Percentiles rank a stretch among this genome's conserved stretches.
Conservation (phyloP, 257 asterid species). For the Nyctanthes arbortristis region DNA sequence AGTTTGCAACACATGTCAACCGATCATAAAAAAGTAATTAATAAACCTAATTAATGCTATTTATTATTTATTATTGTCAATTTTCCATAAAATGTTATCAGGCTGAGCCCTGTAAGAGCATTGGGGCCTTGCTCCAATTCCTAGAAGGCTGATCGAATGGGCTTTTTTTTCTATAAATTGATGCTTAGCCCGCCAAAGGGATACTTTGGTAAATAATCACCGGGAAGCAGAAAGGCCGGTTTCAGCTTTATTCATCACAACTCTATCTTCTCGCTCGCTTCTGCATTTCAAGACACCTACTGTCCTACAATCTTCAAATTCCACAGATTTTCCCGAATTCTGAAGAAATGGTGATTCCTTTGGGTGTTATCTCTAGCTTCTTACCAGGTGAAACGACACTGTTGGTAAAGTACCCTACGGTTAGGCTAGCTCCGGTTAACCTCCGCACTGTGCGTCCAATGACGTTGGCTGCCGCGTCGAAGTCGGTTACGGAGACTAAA, state of each 20-base stretch:
- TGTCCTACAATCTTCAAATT: not conserved
- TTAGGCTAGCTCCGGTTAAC: constrained; percentile 28
- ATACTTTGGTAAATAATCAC: not conserved
- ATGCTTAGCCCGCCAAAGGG: constrained; percentile 17
- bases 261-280: constrained; percentile 37
- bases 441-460: constrained; percentile 36
- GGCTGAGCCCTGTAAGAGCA: no score
- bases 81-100: no score
- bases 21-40: no score
- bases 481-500: constrained; percentile 65
- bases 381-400: constrained; percentile 38
- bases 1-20: no score
- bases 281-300: constrained; percentile 11
- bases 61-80: no score
- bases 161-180: no score
- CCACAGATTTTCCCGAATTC: not conserved
- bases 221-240: constrained; percentile 18
- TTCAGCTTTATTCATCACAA: constrained; percentile 15
- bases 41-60: no score
- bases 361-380: constrained; percentile 42
- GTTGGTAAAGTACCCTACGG: constrained; percentile 27
- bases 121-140: no score
- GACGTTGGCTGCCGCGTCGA: constrained; percentile 48
- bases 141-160: no score
- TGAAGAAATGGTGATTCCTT: constrained; percentile 53